Conservation (phyloP, 495 filamentous ascomycete species). For the Xylaria castorea region DNA sequence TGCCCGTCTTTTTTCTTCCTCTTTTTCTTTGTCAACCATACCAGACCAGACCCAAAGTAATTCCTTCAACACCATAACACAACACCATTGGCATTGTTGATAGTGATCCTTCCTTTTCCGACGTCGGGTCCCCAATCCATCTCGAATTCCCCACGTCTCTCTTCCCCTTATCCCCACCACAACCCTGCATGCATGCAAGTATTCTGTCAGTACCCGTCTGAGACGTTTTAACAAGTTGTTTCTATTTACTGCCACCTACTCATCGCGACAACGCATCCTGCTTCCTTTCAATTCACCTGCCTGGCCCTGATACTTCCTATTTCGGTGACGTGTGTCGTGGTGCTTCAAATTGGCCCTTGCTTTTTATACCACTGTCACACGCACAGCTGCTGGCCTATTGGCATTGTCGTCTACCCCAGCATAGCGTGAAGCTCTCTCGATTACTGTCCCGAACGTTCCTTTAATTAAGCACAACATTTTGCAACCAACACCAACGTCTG, state of each 20-base stretch:
- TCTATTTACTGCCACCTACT: neutral
- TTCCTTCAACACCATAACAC: neutral
- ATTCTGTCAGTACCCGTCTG: constrained; percentile 5
- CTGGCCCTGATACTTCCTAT: neutral
- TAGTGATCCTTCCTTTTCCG: constrained; percentile 9
- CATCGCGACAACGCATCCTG: neutral
- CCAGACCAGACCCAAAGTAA: neutral
- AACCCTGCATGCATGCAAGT: neutral
- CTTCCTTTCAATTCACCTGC: neutral
- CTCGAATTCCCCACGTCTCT: neutral
- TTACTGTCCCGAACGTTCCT: neutral
- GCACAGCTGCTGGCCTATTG: neutral
- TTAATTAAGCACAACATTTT: neutral
- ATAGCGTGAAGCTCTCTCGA: neutral
- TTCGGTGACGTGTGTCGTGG: neutral
- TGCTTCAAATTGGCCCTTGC: neutral
- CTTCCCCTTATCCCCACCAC: neutral
- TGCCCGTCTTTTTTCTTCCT: constrained; percentile 9
- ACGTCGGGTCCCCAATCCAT: neutral
- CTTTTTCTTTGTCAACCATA: constrained; percentile 19
- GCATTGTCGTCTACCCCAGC: neutral
- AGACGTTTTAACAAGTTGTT: constrained; percentile 17
- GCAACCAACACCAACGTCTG: neutral
- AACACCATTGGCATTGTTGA: neutral
- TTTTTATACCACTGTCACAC: neutral